Conservation (phyloP, 2,329 filamentous ascomycete genomes). For the Colletotrichum musicola region DNA sequence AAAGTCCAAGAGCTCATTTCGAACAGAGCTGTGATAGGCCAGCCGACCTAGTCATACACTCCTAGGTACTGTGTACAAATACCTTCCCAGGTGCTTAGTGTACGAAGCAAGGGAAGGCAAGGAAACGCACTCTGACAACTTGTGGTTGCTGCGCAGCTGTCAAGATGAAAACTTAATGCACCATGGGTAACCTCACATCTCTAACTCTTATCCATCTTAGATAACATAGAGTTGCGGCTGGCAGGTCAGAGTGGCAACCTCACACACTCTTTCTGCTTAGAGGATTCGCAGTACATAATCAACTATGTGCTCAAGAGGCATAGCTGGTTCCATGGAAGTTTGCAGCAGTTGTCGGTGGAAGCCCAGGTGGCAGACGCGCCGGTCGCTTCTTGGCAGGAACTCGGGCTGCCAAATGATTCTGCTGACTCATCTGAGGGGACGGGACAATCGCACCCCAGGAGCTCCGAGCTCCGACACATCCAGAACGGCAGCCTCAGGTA, state of each 20-base stretch:
- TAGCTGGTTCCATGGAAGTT: no score
- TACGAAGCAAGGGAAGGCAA: no score
- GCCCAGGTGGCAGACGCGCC: no score
- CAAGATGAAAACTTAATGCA: conserved; percentile 9
- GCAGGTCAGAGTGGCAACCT: conserved; percentile 11
- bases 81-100: no score
- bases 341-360: no score
- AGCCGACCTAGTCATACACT: neutral
- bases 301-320: no score
- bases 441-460: neutral
- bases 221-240: conserved; percentile 3
- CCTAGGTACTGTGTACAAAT: no score
- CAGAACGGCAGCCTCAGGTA: conserved; percentile 26
- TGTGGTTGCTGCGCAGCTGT: neutral
- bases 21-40: conserved; percentile 13
- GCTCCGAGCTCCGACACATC: conserved; percentile 25
- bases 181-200: conserved; percentile 3
- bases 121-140: no score
- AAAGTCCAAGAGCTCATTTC: conserved; percentile 19
- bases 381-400: no score
- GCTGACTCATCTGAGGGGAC: conserved; percentile 20
- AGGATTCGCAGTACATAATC: neutral
- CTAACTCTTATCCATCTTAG: neutral
- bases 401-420: neutral
- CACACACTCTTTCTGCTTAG: neutral